Percentiles rank a stretch among this genome's conserved stretches.
phyloP scores from a whole-genome alignment of 2,329 filamentous ascomycete genomes.

The Venturia effusa region DNA sequence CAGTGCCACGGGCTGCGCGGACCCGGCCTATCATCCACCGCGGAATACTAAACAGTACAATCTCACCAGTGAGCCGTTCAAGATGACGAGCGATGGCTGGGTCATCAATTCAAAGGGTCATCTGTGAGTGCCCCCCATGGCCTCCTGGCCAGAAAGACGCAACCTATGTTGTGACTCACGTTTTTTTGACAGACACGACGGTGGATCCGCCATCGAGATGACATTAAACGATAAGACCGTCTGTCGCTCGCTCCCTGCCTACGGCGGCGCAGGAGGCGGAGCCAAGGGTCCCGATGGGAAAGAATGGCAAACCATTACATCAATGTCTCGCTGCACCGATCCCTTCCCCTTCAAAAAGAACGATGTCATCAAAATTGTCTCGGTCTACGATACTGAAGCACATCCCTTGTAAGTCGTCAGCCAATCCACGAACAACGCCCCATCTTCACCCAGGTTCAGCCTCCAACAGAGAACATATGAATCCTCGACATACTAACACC shows the following conservation, averaged over 20 bases:
- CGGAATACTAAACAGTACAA: background rate
- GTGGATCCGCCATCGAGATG: background rate
- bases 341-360: conserved; percentile 7
- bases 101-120: conserved; percentile 5
- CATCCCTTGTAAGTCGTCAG: conserved; percentile 9
- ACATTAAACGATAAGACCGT: conserved; percentile 1
- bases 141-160: background rate
- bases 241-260: background rate
- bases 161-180: too few species aligned
- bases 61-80: conserved; percentile 4
- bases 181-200: background rate
- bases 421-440: background rate
- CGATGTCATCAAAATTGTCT: conserved; percentile 3
- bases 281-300: background rate
- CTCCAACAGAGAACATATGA: background rate
- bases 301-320: conserved; percentile 9
- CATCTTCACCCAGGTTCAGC: background rate
- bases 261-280: background rate
- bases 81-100: conserved; percentile 1
- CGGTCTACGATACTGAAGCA: background rate
- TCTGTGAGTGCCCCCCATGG: background rate
- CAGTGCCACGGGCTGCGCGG: conserved; percentile 8
- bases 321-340: background rate
- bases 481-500: background rate
- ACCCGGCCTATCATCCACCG: conserved; percentile 1